Evolutionary conservation across 192 early-diverging fungal genomes (phyloP), one percentile per base, ranked within the genome.

Genomic region (Spizellomyces sp.): DNA sequence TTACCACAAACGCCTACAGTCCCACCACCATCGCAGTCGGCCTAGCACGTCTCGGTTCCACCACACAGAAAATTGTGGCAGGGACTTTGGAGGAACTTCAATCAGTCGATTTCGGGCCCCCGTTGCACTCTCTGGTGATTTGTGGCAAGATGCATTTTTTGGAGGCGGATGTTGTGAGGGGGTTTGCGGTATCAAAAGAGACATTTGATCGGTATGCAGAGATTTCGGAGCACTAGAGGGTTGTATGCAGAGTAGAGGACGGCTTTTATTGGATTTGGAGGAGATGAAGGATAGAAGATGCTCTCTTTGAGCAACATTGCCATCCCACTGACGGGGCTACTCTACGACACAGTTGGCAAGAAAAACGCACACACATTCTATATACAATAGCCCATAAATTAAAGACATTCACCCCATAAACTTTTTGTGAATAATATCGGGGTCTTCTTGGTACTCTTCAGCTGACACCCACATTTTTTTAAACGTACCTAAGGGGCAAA

Each of bases 381-480:
- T 36, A 36, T 36, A 36, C 27, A 36, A 36, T 3, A 36, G 27
- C 27, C 27, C 27, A 36, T 36, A 36, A 36, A 36, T 36, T 36
- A 36, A 36, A 36, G 27, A 36, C 27, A 36, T 36, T 36, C 27
- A 36, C 27, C 27, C 27, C 75, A 76, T 70, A 42, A 76, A 70
- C 57, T 61, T 64, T 22, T 76, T 76, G 50, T 76, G 75, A 73
- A 96, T 93, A 59, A 94, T 90, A 64, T 98, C 95, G 5, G 95
- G 94, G 77, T 98, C 95, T 79, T 98, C 96, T 74, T 96, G 91
- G 75, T 93, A 86, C 82, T 99, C 96, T 79, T 98, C 95, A 57
- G 97, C 93, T 5, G 94, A 94, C 10, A 99, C 89, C 97, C 97
- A 99, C 94, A 99, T 96, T 89, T 95, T 97, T 79, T 96, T 96